Conservation (phyloP, 2,329 filamentous ascomycete species). For the Nigrospora osmanthi region DNA sequence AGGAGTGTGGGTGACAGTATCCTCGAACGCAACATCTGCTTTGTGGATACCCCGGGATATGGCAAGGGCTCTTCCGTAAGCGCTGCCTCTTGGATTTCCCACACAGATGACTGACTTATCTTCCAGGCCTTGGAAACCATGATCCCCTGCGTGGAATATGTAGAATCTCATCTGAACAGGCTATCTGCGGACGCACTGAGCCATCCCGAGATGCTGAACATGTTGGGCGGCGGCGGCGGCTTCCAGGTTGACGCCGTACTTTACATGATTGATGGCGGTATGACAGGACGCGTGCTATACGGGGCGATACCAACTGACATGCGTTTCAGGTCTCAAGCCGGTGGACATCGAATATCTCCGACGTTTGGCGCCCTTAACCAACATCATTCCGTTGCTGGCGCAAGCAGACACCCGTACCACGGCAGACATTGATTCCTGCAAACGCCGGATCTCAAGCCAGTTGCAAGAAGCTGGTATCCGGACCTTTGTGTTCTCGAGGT, state of each 20-base stretch:
- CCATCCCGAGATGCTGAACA: constrained; percentile 66
- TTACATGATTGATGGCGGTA: constrained; percentile 71
- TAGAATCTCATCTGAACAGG: constrained; percentile 61
- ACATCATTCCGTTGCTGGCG: constrained; percentile 76
- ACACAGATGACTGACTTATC: constrained; percentile 6
- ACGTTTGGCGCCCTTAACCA: constrained; percentile 64
- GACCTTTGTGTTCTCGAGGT: constrained; percentile 56
- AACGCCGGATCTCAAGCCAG: constrained; percentile 48
- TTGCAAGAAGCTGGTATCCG: constrained; percentile 50
- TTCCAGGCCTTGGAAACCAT: constrained; percentile 41
- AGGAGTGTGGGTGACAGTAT: constrained; percentile 70
- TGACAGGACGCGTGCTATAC: constrained; percentile 15
- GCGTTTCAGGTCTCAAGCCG: constrained; percentile 42
- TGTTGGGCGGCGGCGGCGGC: constrained; percentile 76
- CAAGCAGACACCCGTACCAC: constrained; percentile 63
- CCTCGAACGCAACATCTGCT: constrained; percentile 86
- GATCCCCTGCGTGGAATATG: constrained; percentile 58
- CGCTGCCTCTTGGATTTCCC: neutral
- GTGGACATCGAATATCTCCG: constrained; percentile 66
- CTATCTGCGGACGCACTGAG: constrained; percentile 56
- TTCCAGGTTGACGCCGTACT: constrained; percentile 78
- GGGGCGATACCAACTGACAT: constrained; percentile 9
- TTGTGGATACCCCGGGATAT: constrained; percentile 76
- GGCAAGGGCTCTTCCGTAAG: constrained; percentile 40
- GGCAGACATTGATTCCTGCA: constrained; percentile 49